Evolutionary conservation across 805 yeast genomes (phyloP), one percentile per base, ranked within the genome.

Genomic region (Cyberlindnera veronae): DNA sequence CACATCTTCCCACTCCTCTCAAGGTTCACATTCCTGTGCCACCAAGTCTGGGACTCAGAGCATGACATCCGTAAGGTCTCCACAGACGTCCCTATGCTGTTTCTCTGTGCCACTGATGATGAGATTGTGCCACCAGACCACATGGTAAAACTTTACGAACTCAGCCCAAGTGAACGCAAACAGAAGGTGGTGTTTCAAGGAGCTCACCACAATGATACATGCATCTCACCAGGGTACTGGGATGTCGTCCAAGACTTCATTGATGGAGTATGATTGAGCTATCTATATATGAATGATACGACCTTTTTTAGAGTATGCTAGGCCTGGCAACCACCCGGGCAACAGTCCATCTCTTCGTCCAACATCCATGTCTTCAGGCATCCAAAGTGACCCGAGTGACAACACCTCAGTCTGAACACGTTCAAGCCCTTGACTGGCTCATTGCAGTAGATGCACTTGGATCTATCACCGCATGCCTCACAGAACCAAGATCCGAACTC

Each of bases 121-220:
- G 99, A 91, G 62, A 79, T 91, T 19, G 96, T 91, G 2, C 97
- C 98, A 3, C 95, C 96, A 0, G 48, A 51, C 1, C 97, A 91
- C 56, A 85, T 90, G 86, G 70, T 71, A 32, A 55, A 54, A 34
- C 68, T 89, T 18, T 82, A 61, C 55, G 74, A 69, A 23, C 49
- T 79, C 41, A 67, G 82, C 41, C 69, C 74, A 19, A 64, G 81
- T 27, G 54, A 60, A 1, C 57, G 62, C 13, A 89, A 88, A 59
- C 60, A 62, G 21, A 71, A 77, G 48, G 66, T 72, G 38, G 71
- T 64, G 40, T 87, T 76, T 48, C 74, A 73, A 19, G 67, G 73
- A 29, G 81, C 88, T 2, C 71, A 69, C 40, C 99, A 91, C 61
- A 91, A 91, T 55, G 95, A 89, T 56, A 88, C 97, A 0, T 77